Evolutionary conservation across 805 yeast genomes (phyloP).

Genomic region (Wickerhamiella nectarea): DNA sequence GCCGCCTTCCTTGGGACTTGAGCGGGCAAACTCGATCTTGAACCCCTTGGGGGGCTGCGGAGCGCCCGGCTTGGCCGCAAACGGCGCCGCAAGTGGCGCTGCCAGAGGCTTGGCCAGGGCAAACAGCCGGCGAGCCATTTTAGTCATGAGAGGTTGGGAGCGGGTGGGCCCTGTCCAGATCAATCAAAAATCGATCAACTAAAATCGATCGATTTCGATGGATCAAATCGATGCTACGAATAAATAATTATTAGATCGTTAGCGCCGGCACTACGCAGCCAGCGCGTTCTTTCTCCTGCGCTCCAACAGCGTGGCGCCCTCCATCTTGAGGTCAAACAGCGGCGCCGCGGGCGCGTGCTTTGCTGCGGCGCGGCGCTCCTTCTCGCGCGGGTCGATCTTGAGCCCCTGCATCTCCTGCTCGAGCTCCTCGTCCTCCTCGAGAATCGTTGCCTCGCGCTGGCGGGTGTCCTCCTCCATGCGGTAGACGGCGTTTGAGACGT

Average conservation of each 20-base stretch:
- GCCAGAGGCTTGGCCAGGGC: too few relatives aligned
- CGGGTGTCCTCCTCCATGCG: conserved; percentile 53
- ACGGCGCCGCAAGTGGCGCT: too few relatives aligned
- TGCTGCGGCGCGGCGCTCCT: conserved; percentile 9
- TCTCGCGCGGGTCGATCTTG: conserved; percentile 10
- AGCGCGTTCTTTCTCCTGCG: conserved; percentile 8
- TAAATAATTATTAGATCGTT: too few relatives aligned
- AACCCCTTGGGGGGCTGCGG: too few relatives aligned
- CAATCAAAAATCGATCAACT: too few relatives aligned
- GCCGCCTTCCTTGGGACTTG: conserved; percentile 4
- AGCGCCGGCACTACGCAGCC: conserved; percentile 5
- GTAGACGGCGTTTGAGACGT: conserved; percentile 73
- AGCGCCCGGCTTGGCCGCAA: too few relatives aligned
- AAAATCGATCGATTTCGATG: too few relatives aligned
- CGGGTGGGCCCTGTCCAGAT: too few relatives aligned
- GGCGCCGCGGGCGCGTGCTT: conserved; percentile 10
- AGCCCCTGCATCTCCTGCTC: conserved; percentile 8
- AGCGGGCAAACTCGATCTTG: conserved; percentile 5
- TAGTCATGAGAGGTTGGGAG: too few relatives aligned
- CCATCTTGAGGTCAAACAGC: conserved; percentile 44
- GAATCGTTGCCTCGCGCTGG: conserved; percentile 14
- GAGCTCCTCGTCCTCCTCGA: conserved; percentile 28
- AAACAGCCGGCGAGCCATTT: too few relatives aligned
- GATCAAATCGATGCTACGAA: too few relatives aligned
- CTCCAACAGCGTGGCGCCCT: conserved; percentile 49